Percentiles rank a stretch among this genome's conserved stretches.
Evolutionary conservation across 164 flowering plant genomes (phyloP).

Genomic region (Chimonanthus salicifolius): DNA sequence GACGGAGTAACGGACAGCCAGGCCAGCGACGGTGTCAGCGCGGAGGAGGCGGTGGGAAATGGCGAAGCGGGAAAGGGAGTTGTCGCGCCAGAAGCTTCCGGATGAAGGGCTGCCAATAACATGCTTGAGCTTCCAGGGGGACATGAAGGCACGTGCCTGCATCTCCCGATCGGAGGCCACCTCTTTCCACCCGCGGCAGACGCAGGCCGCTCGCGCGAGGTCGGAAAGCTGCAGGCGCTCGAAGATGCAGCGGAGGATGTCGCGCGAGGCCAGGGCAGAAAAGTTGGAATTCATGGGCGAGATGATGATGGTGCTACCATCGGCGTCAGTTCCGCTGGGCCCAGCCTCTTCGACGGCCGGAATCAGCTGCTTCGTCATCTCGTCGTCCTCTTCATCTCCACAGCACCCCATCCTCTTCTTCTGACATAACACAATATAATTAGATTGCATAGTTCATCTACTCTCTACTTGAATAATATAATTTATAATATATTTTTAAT

Average conservation of each 20-base stretch:
- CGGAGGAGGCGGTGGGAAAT: constrained; percentile 61
- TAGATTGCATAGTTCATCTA: too few relatives aligned
- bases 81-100: constrained; percentile 79
- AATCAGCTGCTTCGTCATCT: constrained; percentile 12
- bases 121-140: constrained; percentile 69
- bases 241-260: constrained; percentile 64
- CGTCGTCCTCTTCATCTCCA: constrained; percentile 22
- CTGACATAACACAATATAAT: too few relatives aligned
- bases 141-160: constrained; percentile 43
- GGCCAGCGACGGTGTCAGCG: constrained; percentile 74
- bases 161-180: constrained; percentile 67
- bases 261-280: constrained; percentile 51
- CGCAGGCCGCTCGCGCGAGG: constrained; percentile 88
- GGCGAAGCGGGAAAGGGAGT: constrained; percentile 56
- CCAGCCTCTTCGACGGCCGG: neutral
- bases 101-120: constrained; percentile 68
- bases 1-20: constrained; percentile 86
- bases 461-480: too few relatives aligned
- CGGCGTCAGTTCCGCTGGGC: neutral
- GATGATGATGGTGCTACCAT: constrained; percentile 14
- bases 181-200: constrained; percentile 58
- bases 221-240: constrained; percentile 52
- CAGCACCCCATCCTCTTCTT: constrained; percentile 17
- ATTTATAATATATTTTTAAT: too few relatives aligned
- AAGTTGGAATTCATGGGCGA: constrained; percentile 77